A percentile compares a stretch with the other conserved stretches of the same genome.
These are phyloP conservation scores for Adansonia gregorii DNA, from an alignment of 441 rosid species.

Conservation along the genomic window DNA sequence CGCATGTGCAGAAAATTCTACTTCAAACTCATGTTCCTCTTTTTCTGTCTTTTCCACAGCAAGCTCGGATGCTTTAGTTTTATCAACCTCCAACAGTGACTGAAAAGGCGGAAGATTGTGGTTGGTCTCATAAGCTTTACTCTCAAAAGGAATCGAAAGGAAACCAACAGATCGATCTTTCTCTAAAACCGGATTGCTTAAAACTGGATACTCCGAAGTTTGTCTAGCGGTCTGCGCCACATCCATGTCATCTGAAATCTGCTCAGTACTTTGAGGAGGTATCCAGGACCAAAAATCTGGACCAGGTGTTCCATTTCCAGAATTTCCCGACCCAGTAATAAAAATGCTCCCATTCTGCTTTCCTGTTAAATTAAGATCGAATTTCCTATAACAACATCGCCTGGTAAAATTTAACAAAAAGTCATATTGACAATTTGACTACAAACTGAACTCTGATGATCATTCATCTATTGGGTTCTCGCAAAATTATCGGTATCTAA, in stretches of 20 bases:
- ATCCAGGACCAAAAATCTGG: conserved; percentile 98
- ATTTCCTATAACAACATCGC: conserved; percentile 1
- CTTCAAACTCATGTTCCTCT: conserved; percentile 52
- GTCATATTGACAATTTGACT: not conserved
- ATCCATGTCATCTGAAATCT: conserved; percentile 24
- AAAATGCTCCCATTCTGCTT: conserved; percentile 41
- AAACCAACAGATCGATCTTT: conserved; percentile 57
- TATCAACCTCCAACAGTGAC: conserved; percentile 58
- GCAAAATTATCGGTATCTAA: not conserved
- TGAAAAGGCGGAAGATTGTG: conserved; percentile 71
- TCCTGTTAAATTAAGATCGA: conserved; percentile 39
- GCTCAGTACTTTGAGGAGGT: conserved; percentile 55
- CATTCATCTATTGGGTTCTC: not conserved
- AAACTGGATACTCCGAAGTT: conserved; percentile 39
- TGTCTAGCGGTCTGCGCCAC: conserved; percentile 37
- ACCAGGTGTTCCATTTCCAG: conserved; percentile 67
- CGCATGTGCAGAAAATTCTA: conserved; percentile 59
- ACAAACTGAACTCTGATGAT: not conserved
- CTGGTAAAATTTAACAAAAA: not conserved
- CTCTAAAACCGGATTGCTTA: conserved; percentile 50
- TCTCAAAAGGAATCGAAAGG: conserved; percentile 79
- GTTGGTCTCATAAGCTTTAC: conserved; percentile 46
- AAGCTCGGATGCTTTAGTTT: conserved; percentile 38
- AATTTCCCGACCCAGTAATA: conserved; percentile 46
- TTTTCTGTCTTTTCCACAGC: conserved; percentile 35